Percentiles rank a stretch among this genome's conserved stretches.
Evolutionary conservation across 2,329 filamentous ascomycete species (phyloP).

Genomic region (Pseudogymnoascus sp.): DNA sequence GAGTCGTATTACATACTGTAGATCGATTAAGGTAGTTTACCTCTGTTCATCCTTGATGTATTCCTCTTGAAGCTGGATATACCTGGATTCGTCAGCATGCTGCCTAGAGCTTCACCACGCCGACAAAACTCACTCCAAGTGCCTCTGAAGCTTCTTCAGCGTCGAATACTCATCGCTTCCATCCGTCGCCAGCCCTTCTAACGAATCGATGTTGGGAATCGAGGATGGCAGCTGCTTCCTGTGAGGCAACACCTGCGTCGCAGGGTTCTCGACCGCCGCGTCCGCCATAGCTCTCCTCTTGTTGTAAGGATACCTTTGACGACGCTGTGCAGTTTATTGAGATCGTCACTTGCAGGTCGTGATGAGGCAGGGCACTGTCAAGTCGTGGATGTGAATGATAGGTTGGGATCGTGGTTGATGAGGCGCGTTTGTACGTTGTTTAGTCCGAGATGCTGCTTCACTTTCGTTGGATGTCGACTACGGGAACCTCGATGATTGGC

Average conservation of each 20-base stretch:
- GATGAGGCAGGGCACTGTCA: neutral
- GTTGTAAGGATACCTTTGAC: neutral
- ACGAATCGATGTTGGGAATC: conserved; percentile 83
- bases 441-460: conserved; percentile 3
- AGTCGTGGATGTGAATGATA: conserved; percentile 2
- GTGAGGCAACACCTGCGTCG: conserved; percentile 66
- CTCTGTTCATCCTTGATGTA: conserved; percentile 99
- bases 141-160: conserved; percentile 92
- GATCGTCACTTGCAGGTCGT: neutral
- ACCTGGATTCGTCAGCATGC: conserved; percentile 43
- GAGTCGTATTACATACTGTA: neutral
- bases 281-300: conserved; percentile 61
- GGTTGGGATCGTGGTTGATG: conserved; percentile 4
- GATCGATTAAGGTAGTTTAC: conserved; percentile 36
- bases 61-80: conserved; percentile 97
- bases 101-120: neutral
- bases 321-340: neutral
- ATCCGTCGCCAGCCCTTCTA: conserved; percentile 76
- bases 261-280: conserved; percentile 74
- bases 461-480: conserved; percentile 4
- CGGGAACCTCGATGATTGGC: conserved; percentile 4
- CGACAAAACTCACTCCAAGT: conserved; percentile 67
- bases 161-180: conserved; percentile 88
- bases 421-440: conserved; percentile 7
- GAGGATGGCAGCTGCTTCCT: conserved; percentile 73